Conservation (phyloP, 2,329 filamentous ascomycete genomes). For the Alternaria tenuissima region DNA sequence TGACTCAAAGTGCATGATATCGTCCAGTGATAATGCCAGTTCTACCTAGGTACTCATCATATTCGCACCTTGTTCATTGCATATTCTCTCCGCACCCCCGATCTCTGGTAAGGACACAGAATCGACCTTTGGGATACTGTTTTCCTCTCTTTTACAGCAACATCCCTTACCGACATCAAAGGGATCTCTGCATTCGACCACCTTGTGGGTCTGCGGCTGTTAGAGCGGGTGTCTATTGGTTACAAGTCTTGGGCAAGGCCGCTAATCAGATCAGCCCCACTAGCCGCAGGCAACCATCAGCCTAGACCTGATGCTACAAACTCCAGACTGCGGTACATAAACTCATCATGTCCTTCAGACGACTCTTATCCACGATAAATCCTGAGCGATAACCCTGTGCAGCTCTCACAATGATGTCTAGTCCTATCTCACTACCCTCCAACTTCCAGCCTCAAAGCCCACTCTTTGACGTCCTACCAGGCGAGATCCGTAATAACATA, state of each 20-base stretch:
- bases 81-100: neutral
- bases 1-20: too few species aligned
- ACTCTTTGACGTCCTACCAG: constrained; percentile 14
- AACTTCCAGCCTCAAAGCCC: constrained; percentile 15
- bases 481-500: constrained; percentile 17
- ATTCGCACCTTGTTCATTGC: too few species aligned
- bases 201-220: neutral
- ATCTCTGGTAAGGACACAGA: neutral
- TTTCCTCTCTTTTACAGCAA: neutral
- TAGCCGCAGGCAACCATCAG: constrained; percentile 1
- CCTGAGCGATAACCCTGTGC: too few species aligned
- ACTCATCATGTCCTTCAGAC: neutral
- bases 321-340: neutral
- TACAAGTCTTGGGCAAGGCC: neutral
- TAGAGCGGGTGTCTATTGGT: neutral
- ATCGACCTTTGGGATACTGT: neutral
- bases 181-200: neutral
- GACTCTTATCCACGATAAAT: neutral
- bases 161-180: neutral
- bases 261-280: neutral
- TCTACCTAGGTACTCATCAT: too few species aligned
- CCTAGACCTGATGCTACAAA: neutral
- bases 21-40: too few species aligned
- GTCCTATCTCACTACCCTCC: neutral
- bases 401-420: constrained; percentile 4